Conservation (phyloP, 75 land plant genomes). For the Pinus albicaulis region DNA sequence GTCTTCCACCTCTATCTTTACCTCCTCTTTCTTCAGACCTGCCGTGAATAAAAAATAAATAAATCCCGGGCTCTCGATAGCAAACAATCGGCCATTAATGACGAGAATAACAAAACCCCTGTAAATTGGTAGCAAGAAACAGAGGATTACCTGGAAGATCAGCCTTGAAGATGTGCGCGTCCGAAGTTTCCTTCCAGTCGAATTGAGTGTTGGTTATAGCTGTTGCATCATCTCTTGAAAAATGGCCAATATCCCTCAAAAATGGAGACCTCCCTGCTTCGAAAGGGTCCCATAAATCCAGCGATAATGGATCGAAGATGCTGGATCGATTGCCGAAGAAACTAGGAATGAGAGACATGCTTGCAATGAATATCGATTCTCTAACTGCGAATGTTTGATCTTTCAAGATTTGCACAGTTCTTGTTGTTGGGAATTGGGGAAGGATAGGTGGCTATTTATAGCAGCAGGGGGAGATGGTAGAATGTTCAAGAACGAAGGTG, state of each 20-base stretch:
- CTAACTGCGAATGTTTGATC: no score
- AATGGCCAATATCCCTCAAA: no score
- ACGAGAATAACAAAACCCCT: no score
- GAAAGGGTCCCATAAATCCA: slow-evolving; percentile 10
- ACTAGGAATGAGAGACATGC: slow-evolving; percentile 7
- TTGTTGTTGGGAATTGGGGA: no score
- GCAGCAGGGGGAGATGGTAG: no score
- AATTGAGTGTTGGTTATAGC: slow-evolving; percentile 18
- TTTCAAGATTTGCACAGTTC: no score
- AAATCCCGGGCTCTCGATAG: slow-evolving; percentile 13
- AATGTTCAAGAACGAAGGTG: no score
- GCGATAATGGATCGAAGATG: slow-evolving; percentile 12
- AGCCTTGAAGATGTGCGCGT: slow-evolving; percentile 20
- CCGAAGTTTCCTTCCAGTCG: slow-evolving; percentile 19
- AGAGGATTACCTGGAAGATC: slow-evolving; percentile 11
- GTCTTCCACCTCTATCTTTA: slow-evolving; percentile 23
- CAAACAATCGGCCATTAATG: slow-evolving; percentile 17
- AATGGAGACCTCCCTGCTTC: no score
- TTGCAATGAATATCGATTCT: neutral
- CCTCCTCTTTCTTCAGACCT: neutral
- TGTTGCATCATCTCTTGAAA: neutral
- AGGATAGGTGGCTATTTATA: no score
- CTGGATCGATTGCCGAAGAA: slow-evolving; percentile 11
- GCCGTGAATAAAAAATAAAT: slow-evolving; percentile 24
- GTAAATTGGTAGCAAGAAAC: no score